Conservation (phyloP, 345 rosid species). For the Linum lewisii region DNA sequence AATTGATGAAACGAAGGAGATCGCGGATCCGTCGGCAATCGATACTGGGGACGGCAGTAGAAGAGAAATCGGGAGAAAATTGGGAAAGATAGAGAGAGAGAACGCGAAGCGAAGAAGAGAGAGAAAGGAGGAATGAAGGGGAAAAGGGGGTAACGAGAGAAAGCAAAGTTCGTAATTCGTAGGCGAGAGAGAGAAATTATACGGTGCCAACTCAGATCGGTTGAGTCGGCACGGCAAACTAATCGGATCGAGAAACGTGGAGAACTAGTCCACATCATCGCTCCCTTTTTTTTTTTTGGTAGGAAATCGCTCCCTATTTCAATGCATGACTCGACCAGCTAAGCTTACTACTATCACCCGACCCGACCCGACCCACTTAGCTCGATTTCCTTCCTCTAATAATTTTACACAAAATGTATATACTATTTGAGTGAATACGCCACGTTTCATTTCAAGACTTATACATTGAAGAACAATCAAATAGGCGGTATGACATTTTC, state of each 20-base stretch:
- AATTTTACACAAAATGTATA: no score
- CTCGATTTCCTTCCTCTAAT: no score
- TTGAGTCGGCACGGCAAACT: conserved; percentile 24
- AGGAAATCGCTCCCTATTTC: conserved; percentile 27
- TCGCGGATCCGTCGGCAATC: conserved; percentile 24
- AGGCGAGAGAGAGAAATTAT: conserved; percentile 11
- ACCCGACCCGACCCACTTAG: neutral
- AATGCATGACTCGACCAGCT: neutral
- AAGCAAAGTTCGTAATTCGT: conserved; percentile 24
- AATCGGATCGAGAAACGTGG: conserved; percentile 43
- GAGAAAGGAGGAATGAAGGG: conserved; percentile 1
- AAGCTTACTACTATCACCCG: neutral
- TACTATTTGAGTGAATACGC: no score
- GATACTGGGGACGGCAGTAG: conserved; percentile 21
- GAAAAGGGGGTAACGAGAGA: conserved; percentile 21
- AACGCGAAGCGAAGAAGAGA: conserved; percentile 7
- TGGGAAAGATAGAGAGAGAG: neutral
- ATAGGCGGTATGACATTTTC: no score
- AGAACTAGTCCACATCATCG: conserved; percentile 15
- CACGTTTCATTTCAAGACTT: no score
- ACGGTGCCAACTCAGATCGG: neutral
- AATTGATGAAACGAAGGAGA: conserved; percentile 22
- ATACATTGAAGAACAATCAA: no score
- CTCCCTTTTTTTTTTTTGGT: no score
- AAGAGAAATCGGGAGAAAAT: conserved; percentile 16